Evolutionary conservation across 371 early-diverging fungal species (phyloP).

Genomic region (Haplosporangium sp.): DNA sequence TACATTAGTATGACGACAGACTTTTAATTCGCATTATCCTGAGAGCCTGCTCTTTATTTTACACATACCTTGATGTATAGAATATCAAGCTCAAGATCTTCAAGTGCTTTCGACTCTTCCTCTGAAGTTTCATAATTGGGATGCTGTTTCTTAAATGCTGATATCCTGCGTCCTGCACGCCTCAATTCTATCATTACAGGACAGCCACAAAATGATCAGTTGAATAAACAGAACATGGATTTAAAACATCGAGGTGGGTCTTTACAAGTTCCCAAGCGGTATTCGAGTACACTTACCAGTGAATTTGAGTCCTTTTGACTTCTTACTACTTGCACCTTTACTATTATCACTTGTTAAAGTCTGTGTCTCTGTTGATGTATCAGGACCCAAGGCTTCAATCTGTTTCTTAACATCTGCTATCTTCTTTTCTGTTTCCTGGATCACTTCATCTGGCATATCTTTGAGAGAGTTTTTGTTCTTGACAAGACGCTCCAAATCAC

Average conservation of each 20-base stretch:
- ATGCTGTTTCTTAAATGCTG: constrained; percentile 46
- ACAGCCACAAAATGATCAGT: no score
- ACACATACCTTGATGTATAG: constrained; percentile 47
- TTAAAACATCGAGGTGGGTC: not conserved
- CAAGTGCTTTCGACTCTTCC: constrained; percentile 31
- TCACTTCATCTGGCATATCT: constrained; percentile 33
- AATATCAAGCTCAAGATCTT: constrained; percentile 39
- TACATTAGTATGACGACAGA: not conserved
- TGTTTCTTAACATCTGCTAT: constrained; percentile 28
- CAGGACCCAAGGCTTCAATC: constrained; percentile 26
- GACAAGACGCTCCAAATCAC: constrained; percentile 44
- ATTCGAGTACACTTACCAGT: constrained; percentile 22
- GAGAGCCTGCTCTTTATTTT: not conserved
- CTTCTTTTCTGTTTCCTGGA: constrained; percentile 33
- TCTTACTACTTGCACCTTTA: constrained; percentile 1
- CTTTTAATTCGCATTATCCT: not conserved
- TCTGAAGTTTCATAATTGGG: constrained; percentile 30
- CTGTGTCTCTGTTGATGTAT: not conserved
- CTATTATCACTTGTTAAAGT: not conserved
- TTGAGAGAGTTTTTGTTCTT: constrained; percentile 39
- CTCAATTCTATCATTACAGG: constrained; percentile 26
- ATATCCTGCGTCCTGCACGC: constrained; percentile 44
- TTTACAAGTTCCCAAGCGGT: not conserved
- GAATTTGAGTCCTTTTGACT: constrained; percentile 20
- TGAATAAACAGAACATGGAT: no score